These are phyloP conservation scores for Podaxis pistillaris DNA, from an alignment of 768 basidiomycete species.

Conservation along the genomic window DNA sequence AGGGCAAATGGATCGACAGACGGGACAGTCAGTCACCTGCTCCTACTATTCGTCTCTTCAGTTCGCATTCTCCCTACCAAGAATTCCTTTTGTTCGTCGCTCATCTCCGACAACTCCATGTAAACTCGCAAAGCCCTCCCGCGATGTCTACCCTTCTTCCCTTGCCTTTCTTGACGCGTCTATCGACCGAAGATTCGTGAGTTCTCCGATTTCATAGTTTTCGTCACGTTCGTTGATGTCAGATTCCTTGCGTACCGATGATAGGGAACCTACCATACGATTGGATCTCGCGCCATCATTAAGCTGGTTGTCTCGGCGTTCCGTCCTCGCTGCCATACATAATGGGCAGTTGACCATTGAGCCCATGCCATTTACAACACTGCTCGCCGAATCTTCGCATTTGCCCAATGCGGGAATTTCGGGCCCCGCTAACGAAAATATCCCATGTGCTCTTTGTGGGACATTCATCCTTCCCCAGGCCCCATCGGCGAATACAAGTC, in stretches of 20 bases:
- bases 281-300: slow-evolving; percentile 93
- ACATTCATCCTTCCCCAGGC: slow-evolving; percentile 39
- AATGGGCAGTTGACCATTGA: slow-evolving; percentile 86
- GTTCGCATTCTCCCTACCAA: slow-evolving; percentile 70
- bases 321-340: slow-evolving; percentile 82
- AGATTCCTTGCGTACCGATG: not conserved
- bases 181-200: slow-evolving; percentile 82
- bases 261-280: slow-evolving; percentile 87
- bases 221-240: slow-evolving; percentile 14
- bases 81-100: slow-evolving; percentile 79
- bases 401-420: slow-evolving; percentile 42
- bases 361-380: slow-evolving; percentile 63
- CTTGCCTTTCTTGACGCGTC: slow-evolving; percentile 74
- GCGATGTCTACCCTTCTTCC: slow-evolving; percentile 71
- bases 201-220: slow-evolving; percentile 30
- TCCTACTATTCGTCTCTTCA: slow-evolving; percentile 46
- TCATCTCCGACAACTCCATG: slow-evolving; percentile 72
- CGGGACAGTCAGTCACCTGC: slow-evolving; percentile 22
- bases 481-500: slow-evolving; percentile 29
- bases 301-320: slow-evolving; percentile 89
- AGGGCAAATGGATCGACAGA: slow-evolving; percentile 66
- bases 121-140: slow-evolving; percentile 58
- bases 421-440: slow-evolving; percentile 44
- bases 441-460: slow-evolving; percentile 83
- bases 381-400: slow-evolving; percentile 54